A percentile compares a stretch with the other conserved stretches of the same genome.
phyloP scores from a whole-genome alignment of 2,329 filamentous ascomycete species.

The Furcasterigmium furcatum region DNA sequence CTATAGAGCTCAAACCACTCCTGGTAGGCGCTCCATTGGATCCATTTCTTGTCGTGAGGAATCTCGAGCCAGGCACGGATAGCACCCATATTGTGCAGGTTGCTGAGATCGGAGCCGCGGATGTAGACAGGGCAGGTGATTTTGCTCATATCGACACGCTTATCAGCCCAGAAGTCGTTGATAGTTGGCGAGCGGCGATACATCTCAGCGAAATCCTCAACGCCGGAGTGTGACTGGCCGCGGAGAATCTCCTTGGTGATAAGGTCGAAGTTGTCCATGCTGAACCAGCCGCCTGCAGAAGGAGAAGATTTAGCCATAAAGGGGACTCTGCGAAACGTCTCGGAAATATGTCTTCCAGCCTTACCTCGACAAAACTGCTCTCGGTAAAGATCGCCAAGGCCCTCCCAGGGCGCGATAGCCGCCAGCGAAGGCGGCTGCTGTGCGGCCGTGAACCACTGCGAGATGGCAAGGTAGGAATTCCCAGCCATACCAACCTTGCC shows the following conservation, averaged over 20 bases:
- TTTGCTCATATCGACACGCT: slow-evolving; percentile 29
- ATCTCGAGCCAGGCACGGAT: slow-evolving; percentile 25
- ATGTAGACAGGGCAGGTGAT: slow-evolving; percentile 31
- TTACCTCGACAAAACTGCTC: slow-evolving; percentile 41
- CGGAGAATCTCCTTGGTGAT: slow-evolving; percentile 33
- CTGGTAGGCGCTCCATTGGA: slow-evolving; percentile 31
- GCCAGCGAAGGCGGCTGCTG: slow-evolving; percentile 14
- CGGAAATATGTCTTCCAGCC: too few relatives aligned
- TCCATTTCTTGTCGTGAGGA: slow-evolving; percentile 32
- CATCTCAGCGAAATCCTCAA: slow-evolving; percentile 40
- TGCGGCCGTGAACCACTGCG: slow-evolving; percentile 17
- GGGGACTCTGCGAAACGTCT: too few relatives aligned
- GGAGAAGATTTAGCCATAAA: too few relatives aligned
- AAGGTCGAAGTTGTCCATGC: slow-evolving; percentile 36
- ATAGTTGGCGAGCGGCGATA: slow-evolving; percentile 26
- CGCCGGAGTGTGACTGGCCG: slow-evolving; percentile 23
- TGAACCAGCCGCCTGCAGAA: slow-evolving; percentile 33
- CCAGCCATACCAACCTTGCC: slow-evolving; percentile 26
- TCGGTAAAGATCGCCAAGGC: slow-evolving; percentile 39
- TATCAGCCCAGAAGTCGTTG: slow-evolving; percentile 33
- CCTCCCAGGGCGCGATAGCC: slow-evolving; percentile 36
- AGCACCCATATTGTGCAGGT: slow-evolving; percentile 17
- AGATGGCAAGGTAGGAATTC: slow-evolving; percentile 21
- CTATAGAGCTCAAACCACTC: slow-evolving; percentile 40
- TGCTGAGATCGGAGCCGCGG: slow-evolving; percentile 22